phyloP scores from a whole-genome alignment of 2,329 filamentous ascomycete genomes.

The Coleophoma crateriformis region DNA sequence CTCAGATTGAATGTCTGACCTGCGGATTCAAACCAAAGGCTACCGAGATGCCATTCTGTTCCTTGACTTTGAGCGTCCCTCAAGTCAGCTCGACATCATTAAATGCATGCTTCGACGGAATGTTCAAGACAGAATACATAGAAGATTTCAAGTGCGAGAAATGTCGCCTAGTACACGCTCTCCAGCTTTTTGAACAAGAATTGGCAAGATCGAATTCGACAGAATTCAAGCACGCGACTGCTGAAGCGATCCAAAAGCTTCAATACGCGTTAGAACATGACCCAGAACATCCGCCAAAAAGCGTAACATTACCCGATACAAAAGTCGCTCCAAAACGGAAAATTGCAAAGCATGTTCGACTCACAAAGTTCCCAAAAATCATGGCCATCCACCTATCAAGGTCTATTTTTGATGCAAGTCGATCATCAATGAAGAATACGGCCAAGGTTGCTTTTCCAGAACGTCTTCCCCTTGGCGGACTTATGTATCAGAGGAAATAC shows the following conservation, averaged over 20 bases:
- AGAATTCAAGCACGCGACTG: slow-evolving; percentile 42
- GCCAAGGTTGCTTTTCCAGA: slow-evolving; percentile 94
- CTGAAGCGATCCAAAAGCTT: slow-evolving; percentile 59
- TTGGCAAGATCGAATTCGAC: slow-evolving; percentile 48
- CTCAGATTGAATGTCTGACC: slow-evolving; percentile 88
- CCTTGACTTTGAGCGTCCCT: slow-evolving; percentile 85
- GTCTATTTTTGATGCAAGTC: slow-evolving; percentile 79
- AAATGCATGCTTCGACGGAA: slow-evolving; percentile 83
- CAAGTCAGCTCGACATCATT: slow-evolving; percentile 76
- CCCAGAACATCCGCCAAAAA: slow-evolving; percentile 71
- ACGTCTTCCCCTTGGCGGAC: slow-evolving; percentile 71
- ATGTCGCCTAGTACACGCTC: slow-evolving; percentile 79
- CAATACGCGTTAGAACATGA: slow-evolving; percentile 68
- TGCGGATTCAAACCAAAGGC: slow-evolving; percentile 88
- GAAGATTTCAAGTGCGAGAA: slow-evolving; percentile 96
- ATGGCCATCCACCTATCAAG: slow-evolving; percentile 88
- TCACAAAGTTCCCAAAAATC: slow-evolving; percentile 83
- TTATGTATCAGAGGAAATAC: slow-evolving; percentile 75
- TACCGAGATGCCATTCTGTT: slow-evolving; percentile 80
- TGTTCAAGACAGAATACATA: slow-evolving; percentile 93
- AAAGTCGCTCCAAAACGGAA: slow-evolving; percentile 72
- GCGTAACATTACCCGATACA: slow-evolving; percentile 68
- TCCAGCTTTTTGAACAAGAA: slow-evolving; percentile 55
- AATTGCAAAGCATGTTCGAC: slow-evolving; percentile 83
- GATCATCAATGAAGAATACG: slow-evolving; percentile 82